Base-by-base conservation (phyloP, 2,329 filamentous ascomycete species). In the Penicillium hesseltinei region DNA sequence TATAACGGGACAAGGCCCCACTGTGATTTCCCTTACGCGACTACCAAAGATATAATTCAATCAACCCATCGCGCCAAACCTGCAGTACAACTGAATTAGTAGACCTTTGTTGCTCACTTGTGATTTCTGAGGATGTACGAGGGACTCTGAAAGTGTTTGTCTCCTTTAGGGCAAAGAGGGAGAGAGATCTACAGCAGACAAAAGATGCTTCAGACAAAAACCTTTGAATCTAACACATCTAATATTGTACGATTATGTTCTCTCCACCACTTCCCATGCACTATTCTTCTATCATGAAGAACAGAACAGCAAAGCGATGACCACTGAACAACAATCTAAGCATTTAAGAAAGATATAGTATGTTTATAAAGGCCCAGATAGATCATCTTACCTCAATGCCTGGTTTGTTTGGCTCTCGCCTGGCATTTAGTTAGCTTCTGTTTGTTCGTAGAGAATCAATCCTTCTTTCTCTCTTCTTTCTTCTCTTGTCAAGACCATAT, bases 21-120 rank as follows among this genome's bases (percentile, higher is more conserved):
- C 47, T 51, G 39, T 58, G 46, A 57, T 60, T 61, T 58, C 60
- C 65, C 65, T 57, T 60, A 65, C 56, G 63, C 63, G 63, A 65
- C 63, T 55, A 49, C 42, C 36, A 54, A 57, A 58, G 23, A 49
- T 45, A 56, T 39, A 39, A 51, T 50, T 15, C 21, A 33, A 51
- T 58, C 43, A 36, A 60, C 62, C 63, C 62, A 65, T 55, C 58
- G 63, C 63, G 63, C 60, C 63, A 55, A 54, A 57, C n/a, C 45
- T 54, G 47, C 55, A 57, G 43, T 58, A 51, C 51, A 44, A 36
- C 48, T 33, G 51, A 50, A 47, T 53, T 19, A 31, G 42, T 56
- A 56, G 42, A 53, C 31, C 23, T 53, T 47, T 23, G 2, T 45
- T 40, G 21, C 46, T 43, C 13, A 42, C 29, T 55, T 35, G 19